These are phyloP conservation scores for Scheffersomyces titani DNA, from an alignment of 1,139 yeast species.

Conservation along the genomic window DNA sequence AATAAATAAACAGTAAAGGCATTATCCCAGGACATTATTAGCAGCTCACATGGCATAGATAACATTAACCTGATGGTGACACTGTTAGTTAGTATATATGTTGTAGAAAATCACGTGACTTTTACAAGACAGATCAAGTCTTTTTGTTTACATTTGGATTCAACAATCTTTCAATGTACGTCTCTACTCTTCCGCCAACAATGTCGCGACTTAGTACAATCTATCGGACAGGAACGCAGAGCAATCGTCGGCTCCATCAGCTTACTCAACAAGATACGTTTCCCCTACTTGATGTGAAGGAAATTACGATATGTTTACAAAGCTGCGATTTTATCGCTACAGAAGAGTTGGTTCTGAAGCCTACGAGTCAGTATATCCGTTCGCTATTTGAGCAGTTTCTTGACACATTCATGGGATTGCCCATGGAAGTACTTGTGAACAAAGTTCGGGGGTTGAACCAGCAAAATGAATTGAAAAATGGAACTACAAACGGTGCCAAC, in stretches of 20 bases:
- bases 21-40: background rate
- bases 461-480: background rate
- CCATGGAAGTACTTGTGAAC: slow-evolving; percentile 15
- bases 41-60: background rate
- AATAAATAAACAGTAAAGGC: slow-evolving; percentile 1
- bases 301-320: slow-evolving; percentile 61
- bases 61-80: background rate
- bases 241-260: slow-evolving; percentile 18
- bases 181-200: background rate
- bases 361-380: slow-evolving; percentile 64
- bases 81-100: background rate
- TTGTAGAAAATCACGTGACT: background rate
- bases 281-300: slow-evolving; percentile 67
- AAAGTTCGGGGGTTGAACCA: slow-evolving; percentile 2
- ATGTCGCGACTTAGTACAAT: slow-evolving; percentile 28
- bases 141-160: slow-evolving; percentile 3
- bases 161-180: slow-evolving; percentile 5
- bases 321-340: slow-evolving; percentile 64
- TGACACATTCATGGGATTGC: slow-evolving; percentile 62
- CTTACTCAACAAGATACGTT: slow-evolving; percentile 41
- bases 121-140: background rate
- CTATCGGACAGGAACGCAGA: slow-evolving; percentile 21
- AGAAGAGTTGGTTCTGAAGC: slow-evolving; percentile 64
- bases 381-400: slow-evolving; percentile 69
- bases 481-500: background rate